Percentiles rank a stretch among this genome's conserved stretches.
These are phyloP conservation scores for Coemansia sp. DNA, from an alignment of 192 early-diverging fungal genomes.

Conservation along the genomic window DNA sequence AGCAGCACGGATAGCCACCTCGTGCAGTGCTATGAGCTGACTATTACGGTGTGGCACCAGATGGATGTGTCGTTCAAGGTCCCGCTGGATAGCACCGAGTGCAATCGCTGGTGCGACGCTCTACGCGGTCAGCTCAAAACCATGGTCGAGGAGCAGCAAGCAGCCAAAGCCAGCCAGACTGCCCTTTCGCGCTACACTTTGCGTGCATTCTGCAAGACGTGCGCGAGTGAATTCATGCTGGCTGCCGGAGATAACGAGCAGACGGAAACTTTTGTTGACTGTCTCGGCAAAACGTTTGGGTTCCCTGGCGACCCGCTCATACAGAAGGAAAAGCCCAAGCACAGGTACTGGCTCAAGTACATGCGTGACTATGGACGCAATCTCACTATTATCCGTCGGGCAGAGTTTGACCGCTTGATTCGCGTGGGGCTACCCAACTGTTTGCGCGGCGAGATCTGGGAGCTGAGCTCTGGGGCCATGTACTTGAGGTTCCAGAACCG, in stretches of 20 bases:
- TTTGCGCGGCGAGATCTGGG: constrained; percentile 93
- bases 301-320: constrained; percentile 40
- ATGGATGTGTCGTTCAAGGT: constrained; percentile 84
- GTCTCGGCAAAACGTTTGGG: constrained; percentile 49
- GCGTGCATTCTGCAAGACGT: constrained; percentile 58
- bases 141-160: constrained; percentile 80
- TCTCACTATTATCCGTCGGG: constrained; percentile 73
- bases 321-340: constrained; percentile 42
- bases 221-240: constrained; percentile 68
- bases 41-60: constrained; percentile 89
- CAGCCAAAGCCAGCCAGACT: constrained; percentile 52
- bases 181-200: constrained; percentile 44
- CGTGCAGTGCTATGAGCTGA: constrained; percentile 60
- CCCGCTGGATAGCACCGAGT: constrained; percentile 59
- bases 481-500: constrained; percentile 81
- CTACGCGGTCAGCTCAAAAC: constrained; percentile 67
- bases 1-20: constrained; percentile 56
- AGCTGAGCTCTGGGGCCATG: constrained; percentile 84
- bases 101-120: constrained; percentile 79
- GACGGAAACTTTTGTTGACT: constrained; percentile 16
- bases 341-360: constrained; percentile 47
- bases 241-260: constrained; percentile 6
- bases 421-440: constrained; percentile 85
- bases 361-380: constrained; percentile 77
- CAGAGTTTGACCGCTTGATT: constrained; percentile 87